A percentile compares a stretch with the other conserved stretches of the same genome.
Conservation (phyloP, 768 basidiomycete genomes). For the Galerina marginata region DNA sequence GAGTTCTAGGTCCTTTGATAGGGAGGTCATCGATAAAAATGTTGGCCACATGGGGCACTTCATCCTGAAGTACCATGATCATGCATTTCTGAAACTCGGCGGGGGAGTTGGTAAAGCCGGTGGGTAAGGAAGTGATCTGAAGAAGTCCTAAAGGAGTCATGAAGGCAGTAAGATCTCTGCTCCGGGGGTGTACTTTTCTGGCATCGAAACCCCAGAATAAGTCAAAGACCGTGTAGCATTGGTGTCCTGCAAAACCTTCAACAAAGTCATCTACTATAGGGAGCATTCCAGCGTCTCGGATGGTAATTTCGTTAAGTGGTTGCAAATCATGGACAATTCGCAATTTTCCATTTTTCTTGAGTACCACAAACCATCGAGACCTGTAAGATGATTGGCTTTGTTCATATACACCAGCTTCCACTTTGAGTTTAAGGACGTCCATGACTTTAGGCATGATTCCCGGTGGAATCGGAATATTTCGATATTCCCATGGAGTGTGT, state of each 20-base stretch:
- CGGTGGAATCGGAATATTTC: constrained; percentile 36
- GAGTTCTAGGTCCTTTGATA: constrained; percentile 26
- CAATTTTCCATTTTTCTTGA: constrained; percentile 15
- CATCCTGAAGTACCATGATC: constrained; percentile 36
- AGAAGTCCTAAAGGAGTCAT: not conserved
- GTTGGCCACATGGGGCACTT: constrained; percentile 28
- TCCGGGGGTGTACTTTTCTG: no score
- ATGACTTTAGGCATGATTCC: constrained; percentile 29
- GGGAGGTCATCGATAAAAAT: constrained; percentile 31
- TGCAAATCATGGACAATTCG: constrained; percentile 34
- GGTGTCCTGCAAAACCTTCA: not conserved
- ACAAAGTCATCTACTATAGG: constrained; percentile 27
- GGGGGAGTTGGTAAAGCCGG: constrained; percentile 35
- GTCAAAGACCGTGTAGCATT: no score
- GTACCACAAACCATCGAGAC: not conserved
- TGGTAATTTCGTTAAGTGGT: constrained; percentile 33
- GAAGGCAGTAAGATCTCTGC: no score
- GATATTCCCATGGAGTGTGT: constrained; percentile 34
- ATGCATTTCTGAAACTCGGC: constrained; percentile 35
- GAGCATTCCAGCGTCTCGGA: constrained; percentile 29
- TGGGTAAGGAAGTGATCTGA: constrained; percentile 39
- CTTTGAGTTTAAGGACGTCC: constrained; percentile 28
- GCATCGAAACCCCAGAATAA: no score
- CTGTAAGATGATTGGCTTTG: not conserved
- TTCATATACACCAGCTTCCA: not conserved